Percentiles rank a stretch among this genome's conserved stretches.
Conservation (phyloP, 2,329 filamentous ascomycete genomes). For the Colletotrichum scovillei region DNA sequence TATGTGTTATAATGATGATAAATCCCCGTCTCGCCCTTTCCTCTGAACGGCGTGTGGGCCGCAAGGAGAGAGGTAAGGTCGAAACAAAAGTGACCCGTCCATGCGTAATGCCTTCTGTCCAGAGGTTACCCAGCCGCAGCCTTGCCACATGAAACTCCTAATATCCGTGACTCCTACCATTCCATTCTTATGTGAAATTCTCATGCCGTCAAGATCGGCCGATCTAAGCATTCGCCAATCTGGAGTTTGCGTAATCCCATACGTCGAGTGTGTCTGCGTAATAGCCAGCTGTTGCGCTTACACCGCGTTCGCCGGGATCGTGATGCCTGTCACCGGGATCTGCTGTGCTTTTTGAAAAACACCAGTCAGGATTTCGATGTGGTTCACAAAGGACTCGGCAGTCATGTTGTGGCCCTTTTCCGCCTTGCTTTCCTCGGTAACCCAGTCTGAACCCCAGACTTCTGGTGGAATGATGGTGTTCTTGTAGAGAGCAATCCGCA, state of each 20-base stretch:
- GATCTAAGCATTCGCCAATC: not conserved
- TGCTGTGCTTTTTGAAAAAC: constrained; percentile 48
- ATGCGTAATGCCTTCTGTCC: constrained; percentile 14
- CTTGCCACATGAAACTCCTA: not conserved
- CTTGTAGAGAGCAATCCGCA: constrained; percentile 69
- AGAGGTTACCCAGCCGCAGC: constrained; percentile 4
- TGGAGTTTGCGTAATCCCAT: not conserved
- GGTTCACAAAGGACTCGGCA: constrained; percentile 50
- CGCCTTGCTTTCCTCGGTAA: constrained; percentile 53
- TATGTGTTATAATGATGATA: constrained; percentile 10
- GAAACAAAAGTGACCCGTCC: not conserved
- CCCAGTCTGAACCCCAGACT: constrained; percentile 66
- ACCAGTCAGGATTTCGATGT: constrained; percentile 59
- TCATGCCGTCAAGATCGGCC: not conserved
- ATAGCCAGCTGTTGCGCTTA: constrained; percentile 30
- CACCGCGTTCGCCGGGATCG: constrained; percentile 31
- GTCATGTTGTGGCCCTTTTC: constrained; percentile 42
- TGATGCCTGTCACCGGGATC: constrained; percentile 35
- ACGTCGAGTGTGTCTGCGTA: constrained; percentile 7
- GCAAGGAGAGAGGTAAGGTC: not conserved
- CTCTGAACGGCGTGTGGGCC: not conserved
- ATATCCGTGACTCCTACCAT: not conserved
- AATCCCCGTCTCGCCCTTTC: not conserved
- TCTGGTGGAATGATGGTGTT: constrained; percentile 64
- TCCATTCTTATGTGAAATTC: not conserved